A percentile compares a stretch with the other conserved stretches of the same genome.
Conservation (phyloP, 1,284 basidiomycete genomes). For the Irpex sp. region DNA sequence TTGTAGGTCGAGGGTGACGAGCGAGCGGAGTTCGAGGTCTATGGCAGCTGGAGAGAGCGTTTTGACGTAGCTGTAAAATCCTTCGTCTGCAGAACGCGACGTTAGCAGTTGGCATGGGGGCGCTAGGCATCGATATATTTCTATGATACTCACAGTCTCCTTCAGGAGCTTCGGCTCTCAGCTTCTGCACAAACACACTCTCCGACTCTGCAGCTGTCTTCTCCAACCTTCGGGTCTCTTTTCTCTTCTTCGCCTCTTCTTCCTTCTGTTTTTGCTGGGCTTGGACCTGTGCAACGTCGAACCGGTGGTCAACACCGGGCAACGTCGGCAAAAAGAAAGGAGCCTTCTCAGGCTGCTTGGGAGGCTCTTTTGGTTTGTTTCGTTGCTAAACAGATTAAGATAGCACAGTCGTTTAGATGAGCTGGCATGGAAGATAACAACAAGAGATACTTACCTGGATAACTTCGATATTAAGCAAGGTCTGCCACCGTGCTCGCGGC, state of each 20-base stretch:
- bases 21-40: conserved; percentile 86
- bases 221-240: conserved; percentile 51
- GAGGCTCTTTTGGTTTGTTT: conserved; percentile 95
- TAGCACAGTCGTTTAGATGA: no score
- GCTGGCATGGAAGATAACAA: no score
- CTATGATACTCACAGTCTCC: conserved; percentile 62
- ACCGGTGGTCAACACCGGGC: conserved; percentile 78
- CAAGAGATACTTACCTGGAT: conserved; percentile 64
- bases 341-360: conserved; percentile 91
- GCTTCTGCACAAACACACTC: conserved; percentile 71
- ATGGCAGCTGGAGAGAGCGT: conserved; percentile 86
- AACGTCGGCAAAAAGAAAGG: conserved; percentile 97
- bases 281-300: conserved; percentile 48
- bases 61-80: conserved; percentile 86
- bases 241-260: conserved; percentile 31
- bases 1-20: conserved; percentile 66
- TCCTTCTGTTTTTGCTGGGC: conserved; percentile 23
- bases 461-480: conserved; percentile 91
- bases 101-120: background rate
- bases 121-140: background rate
- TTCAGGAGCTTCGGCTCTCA: conserved; percentile 54
- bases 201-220: conserved; percentile 55
- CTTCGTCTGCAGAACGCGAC: conserved; percentile 51
- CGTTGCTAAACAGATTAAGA: conserved; percentile 55
- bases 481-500: conserved; percentile 94